Base-by-base conservation (phyloP, 1,284 basidiomycete species). In the Tylopilus sp. region DNA sequence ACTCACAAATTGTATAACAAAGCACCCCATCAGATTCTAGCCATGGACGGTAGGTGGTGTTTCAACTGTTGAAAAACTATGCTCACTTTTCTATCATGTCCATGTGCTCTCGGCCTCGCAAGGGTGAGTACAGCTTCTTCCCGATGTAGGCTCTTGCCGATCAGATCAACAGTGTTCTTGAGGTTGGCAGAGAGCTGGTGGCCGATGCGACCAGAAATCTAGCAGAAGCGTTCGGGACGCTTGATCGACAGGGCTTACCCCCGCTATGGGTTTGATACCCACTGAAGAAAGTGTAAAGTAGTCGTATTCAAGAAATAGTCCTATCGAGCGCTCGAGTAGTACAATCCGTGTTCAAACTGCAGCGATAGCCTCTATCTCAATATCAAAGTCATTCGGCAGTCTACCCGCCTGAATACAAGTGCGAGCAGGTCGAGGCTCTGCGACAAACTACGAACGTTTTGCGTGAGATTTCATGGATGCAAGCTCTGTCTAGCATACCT, bases 391-490 rank as follows among this genome's bases (percentile, higher is more conserved):
- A 59, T 78, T 76, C 9, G 88, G 89, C 30, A 92, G 74, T 57
- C 81, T 81, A 9, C 81, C 85, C 18, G 87, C 89, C 72, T 87
- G 85, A 57, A 89, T 86, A 63, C 86, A 89, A 8, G 85, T 88
- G 54, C 89, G 74, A 4, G 89, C 82, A 13, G 89, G 89, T 71
- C 91, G 89, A n/a, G 78, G 79, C 31, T 60, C 71, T 0, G 79
- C 78, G 21, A 81, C 61, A 21, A 79, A 55, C 74, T 78, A 45
- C 8, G 34, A 37, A 33, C 19, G 39, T 31, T 23, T 36, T 35
- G 44, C 21, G 43, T 55, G 9, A 48, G 23, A 36, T 10, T 30
- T 15, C 29, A 25, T 16, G 15, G 10, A 42, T 13, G 18, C 31
- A 31, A 33, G 26, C 19, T 31, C 28, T 10, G 46, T 6, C 38